Evolutionary conservation across 306 rosid genomes (phyloP).

Genomic region (Neltuma alba): DNA sequence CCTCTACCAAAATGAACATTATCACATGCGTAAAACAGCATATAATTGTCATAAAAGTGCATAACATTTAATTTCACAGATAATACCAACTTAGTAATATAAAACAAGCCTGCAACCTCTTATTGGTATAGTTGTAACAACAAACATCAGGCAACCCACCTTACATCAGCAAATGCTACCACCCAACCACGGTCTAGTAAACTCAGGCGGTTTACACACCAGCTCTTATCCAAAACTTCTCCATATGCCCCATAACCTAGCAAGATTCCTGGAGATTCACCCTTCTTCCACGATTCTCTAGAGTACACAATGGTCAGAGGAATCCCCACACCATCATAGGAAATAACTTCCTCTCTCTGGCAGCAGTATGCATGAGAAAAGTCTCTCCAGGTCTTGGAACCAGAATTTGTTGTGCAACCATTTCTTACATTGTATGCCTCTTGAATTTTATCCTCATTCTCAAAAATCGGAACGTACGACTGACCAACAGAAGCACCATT

Average conservation of each 20-base stretch:
- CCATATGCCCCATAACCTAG: slow-evolving; percentile 96
- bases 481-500: slow-evolving; percentile 46
- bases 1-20: slow-evolving; percentile 61
- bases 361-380: slow-evolving; percentile 66
- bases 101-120: slow-evolving; percentile 12
- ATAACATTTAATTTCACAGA: slow-evolving; percentile 21
- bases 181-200: slow-evolving; percentile 94
- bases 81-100: slow-evolving; percentile 21
- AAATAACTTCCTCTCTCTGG: slow-evolving; percentile 71
- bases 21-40: not conserved
- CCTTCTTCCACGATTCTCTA: slow-evolving; percentile 61
- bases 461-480: slow-evolving; percentile 34
- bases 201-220: slow-evolving; percentile 83
- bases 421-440: slow-evolving; percentile 33
- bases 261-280: slow-evolving; percentile 75
- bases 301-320: slow-evolving; percentile 85
- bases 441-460: slow-evolving; percentile 34
- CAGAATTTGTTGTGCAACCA: slow-evolving; percentile 36
- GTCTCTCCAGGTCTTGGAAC: slow-evolving; percentile 63
- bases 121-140: slow-evolving; percentile 6
- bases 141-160: slow-evolving; percentile 52
- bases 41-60: slow-evolving; percentile 17
- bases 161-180: slow-evolving; percentile 90
- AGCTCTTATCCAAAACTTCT: slow-evolving; percentile 80
- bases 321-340: slow-evolving; percentile 68